Evolutionary conservation across 805 yeast species (phyloP).

Genomic region (Ogataea angusta): DNA sequence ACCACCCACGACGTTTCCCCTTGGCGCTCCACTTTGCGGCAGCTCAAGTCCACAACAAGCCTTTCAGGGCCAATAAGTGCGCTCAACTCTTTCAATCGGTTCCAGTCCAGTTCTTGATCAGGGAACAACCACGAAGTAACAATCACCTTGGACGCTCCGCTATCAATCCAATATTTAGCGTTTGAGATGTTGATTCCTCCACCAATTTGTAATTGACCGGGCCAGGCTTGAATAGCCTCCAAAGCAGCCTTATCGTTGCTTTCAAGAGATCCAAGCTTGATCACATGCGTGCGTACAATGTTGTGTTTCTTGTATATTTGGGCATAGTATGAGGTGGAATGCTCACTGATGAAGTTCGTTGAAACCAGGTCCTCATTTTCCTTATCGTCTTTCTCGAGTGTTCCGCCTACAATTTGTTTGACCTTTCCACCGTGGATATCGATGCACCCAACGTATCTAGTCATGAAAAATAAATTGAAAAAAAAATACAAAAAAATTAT

Average conservation of each 20-base stretch:
- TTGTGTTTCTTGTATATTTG: constrained; percentile 55
- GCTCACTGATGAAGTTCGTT: constrained; percentile 76
- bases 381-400: constrained; percentile 59
- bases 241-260: constrained; percentile 80
- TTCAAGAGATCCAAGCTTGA: constrained; percentile 76
- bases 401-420: constrained; percentile 95
- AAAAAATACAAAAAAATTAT: constrained; percentile 2
- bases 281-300: constrained; percentile 84
- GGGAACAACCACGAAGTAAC: constrained; percentile 91
- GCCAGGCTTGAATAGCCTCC: constrained; percentile 75
- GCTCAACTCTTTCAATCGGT: constrained; percentile 50
- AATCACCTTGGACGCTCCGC: constrained; percentile 82
- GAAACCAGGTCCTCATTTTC: constrained; percentile 40
- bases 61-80: constrained; percentile 57
- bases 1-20: constrained; percentile 67
- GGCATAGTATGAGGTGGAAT: constrained; percentile 76
- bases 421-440: constrained; percentile 95
- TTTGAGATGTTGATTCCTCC: constrained; percentile 84
- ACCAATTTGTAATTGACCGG: constrained; percentile 74
- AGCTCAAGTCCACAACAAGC: constrained; percentile 87
- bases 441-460: constrained; percentile 88
- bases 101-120: constrained; percentile 47
- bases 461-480: constrained; percentile 48
- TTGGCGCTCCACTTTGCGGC: constrained; percentile 46
- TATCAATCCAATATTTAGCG: constrained; percentile 73